Conservation (phyloP, 495 filamentous ascomycete species). For the Aspergillus heteromorphus region DNA sequence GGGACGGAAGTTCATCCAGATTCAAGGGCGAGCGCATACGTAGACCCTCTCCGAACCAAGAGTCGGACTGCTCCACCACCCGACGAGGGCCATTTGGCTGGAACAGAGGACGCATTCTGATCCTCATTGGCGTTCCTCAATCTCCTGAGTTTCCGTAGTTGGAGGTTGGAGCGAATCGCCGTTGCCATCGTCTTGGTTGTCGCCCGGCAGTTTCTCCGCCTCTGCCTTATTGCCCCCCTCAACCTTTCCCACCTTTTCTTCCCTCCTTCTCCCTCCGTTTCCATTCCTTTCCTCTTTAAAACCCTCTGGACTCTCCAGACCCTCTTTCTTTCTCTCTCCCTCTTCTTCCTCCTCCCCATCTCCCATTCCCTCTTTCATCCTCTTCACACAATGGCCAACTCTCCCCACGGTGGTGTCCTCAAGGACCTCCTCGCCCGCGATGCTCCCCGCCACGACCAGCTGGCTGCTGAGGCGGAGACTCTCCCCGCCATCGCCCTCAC, state of each 20-base stretch:
- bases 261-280: neutral
- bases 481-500: slow-evolving; percentile 79
- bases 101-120: neutral
- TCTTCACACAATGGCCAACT: slow-evolving; percentile 58
- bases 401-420: slow-evolving; percentile 92
- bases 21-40: slow-evolving; percentile 6
- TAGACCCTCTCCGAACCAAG: slow-evolving; percentile 12
- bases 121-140: slow-evolving; percentile 3
- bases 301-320: slow-evolving; percentile 7
- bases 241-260: slow-evolving; percentile 1
- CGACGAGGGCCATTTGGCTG: slow-evolving; percentile 11
- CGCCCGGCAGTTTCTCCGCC: neutral
- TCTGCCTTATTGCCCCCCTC: slow-evolving; percentile 7
- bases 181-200: slow-evolving; percentile 7
- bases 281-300: slow-evolving; percentile 3
- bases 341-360: slow-evolving; percentile 8
- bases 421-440: slow-evolving; percentile 96
- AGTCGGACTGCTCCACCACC: slow-evolving; percentile 11
- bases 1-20: neutral
- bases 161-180: slow-evolving; percentile 1
- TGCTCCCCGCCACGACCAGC: slow-evolving; percentile 66
- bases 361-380: neutral
- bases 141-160: slow-evolving; percentile 7
- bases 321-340: slow-evolving; percentile 7
- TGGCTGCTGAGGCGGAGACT: slow-evolving; percentile 76